Conservation (phyloP, 2,329 filamentous ascomycete species). For the Dactylellina parvicollis region DNA sequence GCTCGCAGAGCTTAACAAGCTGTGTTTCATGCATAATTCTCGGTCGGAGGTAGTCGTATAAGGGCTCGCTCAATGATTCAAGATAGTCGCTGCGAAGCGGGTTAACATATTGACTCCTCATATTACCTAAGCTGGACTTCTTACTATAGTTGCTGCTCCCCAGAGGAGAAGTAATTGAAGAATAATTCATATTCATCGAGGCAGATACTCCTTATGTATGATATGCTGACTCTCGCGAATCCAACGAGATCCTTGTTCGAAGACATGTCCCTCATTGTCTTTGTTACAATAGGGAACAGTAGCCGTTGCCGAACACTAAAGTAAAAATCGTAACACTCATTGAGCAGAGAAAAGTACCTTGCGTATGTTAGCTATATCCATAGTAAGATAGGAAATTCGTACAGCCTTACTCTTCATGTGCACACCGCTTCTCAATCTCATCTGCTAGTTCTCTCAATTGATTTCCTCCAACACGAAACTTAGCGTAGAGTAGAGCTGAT, state of each 20-base stretch:
- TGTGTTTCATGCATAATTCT: constrained; percentile 74
- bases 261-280: constrained; percentile 64
- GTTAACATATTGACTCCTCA: constrained; percentile 61
- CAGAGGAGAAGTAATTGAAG: constrained; percentile 57
- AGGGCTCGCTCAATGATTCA: constrained; percentile 73
- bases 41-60: constrained; percentile 73
- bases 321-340: constrained; percentile 57
- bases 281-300: constrained; percentile 56
- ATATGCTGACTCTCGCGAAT: constrained; percentile 72
- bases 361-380: constrained; percentile 16
- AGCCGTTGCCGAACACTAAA: constrained; percentile 56
- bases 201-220: constrained; percentile 73
- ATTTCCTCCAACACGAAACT: constrained; percentile 73
- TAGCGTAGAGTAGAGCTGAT: constrained; percentile 76
- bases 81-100: constrained; percentile 75
- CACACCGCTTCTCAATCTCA: constrained; percentile 74
- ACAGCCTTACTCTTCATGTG: constrained; percentile 69
- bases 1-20: constrained; percentile 73
- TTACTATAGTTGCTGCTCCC: constrained; percentile 57
- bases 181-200: constrained; percentile 74
- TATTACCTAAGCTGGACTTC: not conserved
- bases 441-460: constrained; percentile 73
- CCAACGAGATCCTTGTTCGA: constrained; percentile 72
- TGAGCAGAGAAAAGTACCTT: constrained; percentile 58
- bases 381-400: constrained; percentile 67